Percentiles rank a stretch among this genome's conserved stretches.
Conservation (phyloP, 2,329 filamentous ascomycete genomes). For the Byssochlamys sp. region DNA sequence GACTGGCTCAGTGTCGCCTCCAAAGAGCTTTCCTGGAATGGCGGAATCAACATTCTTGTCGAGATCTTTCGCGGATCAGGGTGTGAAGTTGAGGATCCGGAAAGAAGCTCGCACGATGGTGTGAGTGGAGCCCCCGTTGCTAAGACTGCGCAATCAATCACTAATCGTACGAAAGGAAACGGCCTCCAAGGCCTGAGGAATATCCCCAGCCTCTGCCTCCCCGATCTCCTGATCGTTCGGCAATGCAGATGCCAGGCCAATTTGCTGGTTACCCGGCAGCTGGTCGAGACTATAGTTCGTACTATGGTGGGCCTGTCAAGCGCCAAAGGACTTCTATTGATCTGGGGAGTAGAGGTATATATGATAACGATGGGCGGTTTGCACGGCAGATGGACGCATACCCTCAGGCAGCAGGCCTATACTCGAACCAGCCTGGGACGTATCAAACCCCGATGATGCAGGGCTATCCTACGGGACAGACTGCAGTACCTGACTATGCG, state of each 20-base stretch:
- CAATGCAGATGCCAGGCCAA: conserved; percentile 26
- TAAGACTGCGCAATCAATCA: neutral
- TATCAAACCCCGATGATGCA: conserved; percentile 28
- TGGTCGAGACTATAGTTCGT: conserved; percentile 23
- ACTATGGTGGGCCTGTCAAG: conserved; percentile 27
- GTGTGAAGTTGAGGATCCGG: conserved; percentile 68
- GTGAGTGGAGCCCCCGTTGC: conserved; percentile 17
- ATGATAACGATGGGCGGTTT: conserved; percentile 28
- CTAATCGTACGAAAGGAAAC: conserved; percentile 23
- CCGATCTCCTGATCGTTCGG: conserved; percentile 29
- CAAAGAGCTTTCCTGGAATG: conserved; percentile 70
- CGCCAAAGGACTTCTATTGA: conserved; percentile 33
- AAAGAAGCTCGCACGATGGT: conserved; percentile 64
- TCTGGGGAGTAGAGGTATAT: conserved; percentile 25
- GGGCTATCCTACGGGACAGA: conserved; percentile 24
- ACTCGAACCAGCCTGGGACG: conserved; percentile 18
- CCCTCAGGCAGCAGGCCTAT: conserved; percentile 23
- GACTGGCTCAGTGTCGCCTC: conserved; percentile 25
- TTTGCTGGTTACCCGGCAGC: conserved; percentile 24
- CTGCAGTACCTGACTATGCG: conserved; percentile 27
- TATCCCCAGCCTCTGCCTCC: conserved; percentile 26
- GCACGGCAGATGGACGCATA: conserved; percentile 29
- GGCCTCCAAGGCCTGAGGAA: conserved; percentile 30
- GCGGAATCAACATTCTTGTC: conserved; percentile 72
- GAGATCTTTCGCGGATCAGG: conserved; percentile 75